A percentile compares a stretch with the other conserved stretches of the same genome.
Evolutionary conservation across 495 filamentous ascomycete species (phyloP).

Genomic region (Aspergillus leporis): DNA sequence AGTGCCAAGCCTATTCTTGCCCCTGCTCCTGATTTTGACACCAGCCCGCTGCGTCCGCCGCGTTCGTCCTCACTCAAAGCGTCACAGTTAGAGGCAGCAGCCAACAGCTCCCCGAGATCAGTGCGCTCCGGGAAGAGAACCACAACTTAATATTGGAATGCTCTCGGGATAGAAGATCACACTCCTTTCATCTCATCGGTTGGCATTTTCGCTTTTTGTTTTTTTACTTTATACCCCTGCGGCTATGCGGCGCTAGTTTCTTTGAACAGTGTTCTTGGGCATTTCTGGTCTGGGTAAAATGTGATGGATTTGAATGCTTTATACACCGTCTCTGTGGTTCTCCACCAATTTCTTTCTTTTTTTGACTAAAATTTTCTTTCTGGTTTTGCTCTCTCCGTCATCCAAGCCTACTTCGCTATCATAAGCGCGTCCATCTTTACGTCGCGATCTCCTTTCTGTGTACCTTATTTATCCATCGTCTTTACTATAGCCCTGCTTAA

Average conservation of each 20-base stretch:
- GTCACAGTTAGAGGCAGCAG: slow-evolving; percentile 13
- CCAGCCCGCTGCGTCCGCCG: slow-evolving; percentile 34
- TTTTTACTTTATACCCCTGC: slow-evolving; percentile 35
- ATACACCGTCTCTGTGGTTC: not conserved
- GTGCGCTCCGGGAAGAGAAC: slow-evolving; percentile 11
- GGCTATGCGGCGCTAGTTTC: slow-evolving; percentile 27
- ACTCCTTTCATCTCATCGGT: slow-evolving; percentile 3
- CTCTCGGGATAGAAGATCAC: slow-evolving; percentile 9
- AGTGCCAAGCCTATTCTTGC: slow-evolving; percentile 31
- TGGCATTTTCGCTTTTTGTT: slow-evolving; percentile 8
- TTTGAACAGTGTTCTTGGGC: slow-evolving; percentile 18
- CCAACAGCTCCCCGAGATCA: slow-evolving; percentile 18
- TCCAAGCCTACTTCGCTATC: not conserved
- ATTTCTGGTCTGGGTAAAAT: slow-evolving; percentile 19
- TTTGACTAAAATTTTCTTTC: slow-evolving; percentile 4
- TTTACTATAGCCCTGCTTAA: not conserved
- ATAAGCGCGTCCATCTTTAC: not conserved
- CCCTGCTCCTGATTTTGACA: slow-evolving; percentile 36
- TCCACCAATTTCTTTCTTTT: not conserved
- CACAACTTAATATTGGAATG: not conserved
- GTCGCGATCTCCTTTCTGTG: slow-evolving; percentile 16
- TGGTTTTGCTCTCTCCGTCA: slow-evolving; percentile 7
- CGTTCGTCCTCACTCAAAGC: slow-evolving; percentile 42
- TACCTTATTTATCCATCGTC: slow-evolving; percentile 13
- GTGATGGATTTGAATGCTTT: slow-evolving; percentile 5